Evolutionary conservation across 2,329 filamentous ascomycete species (phyloP).

Genomic region (Dactylellina sp.): DNA sequence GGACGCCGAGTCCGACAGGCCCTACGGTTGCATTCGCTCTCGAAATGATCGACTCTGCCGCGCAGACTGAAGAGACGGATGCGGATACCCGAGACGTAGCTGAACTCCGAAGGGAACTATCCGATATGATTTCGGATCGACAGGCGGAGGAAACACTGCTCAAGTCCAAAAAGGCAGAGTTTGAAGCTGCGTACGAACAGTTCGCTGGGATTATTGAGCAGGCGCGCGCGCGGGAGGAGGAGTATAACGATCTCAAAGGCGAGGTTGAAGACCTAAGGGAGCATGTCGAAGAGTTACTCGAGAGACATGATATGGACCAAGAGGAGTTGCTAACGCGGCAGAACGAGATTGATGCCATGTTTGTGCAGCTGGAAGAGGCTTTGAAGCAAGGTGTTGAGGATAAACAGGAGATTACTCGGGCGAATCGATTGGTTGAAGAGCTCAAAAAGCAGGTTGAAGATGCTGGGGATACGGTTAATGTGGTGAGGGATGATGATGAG

Average conservation of each 20-base stretch:
- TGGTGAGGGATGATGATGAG: slow-evolving; percentile 45
- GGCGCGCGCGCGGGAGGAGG: slow-evolving; percentile 32
- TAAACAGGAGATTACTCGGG: slow-evolving; percentile 48
- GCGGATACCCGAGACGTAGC: slow-evolving; percentile 26
- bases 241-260: slow-evolving; percentile 35
- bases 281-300: slow-evolving; percentile 47
- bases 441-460: background rate
- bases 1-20: slow-evolving; percentile 31
- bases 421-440: slow-evolving; percentile 39
- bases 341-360: slow-evolving; percentile 49
- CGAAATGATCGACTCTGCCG: slow-evolving; percentile 12
- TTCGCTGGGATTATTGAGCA: slow-evolving; percentile 53
- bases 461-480: slow-evolving; percentile 29
- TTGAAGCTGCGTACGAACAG: slow-evolving; percentile 49
- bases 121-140: slow-evolving; percentile 46
- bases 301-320: slow-evolving; percentile 49
- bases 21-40: slow-evolving; percentile 8
- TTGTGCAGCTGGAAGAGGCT: slow-evolving; percentile 42
- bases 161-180: slow-evolving; percentile 39
- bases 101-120: slow-evolving; percentile 29
- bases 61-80: slow-evolving; percentile 26
- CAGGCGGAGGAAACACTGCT: slow-evolving; percentile 34
- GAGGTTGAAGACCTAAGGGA: slow-evolving; percentile 33
- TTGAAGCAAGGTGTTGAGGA: slow-evolving; percentile 46
- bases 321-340: slow-evolving; percentile 48